Evolutionary conservation across 2,329 filamentous ascomycete genomes (phyloP).

Genomic region (Cercospora beticola): DNA sequence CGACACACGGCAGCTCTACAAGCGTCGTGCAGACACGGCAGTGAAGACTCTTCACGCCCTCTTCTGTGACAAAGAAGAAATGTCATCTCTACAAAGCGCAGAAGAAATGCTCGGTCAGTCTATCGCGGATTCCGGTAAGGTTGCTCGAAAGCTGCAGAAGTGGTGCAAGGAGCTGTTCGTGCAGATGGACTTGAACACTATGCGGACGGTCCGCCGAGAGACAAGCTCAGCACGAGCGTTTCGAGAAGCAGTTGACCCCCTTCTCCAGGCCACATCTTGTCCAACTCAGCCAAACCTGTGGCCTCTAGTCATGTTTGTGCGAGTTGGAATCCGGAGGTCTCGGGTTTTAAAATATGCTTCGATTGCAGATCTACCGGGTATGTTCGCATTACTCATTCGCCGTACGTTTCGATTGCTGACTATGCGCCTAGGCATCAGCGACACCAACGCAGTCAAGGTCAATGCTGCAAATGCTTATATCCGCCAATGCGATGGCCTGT

Average conservation of each 20-base stretch:
- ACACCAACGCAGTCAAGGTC: slow-evolving; percentile 18
- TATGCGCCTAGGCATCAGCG: slow-evolving; percentile 12
- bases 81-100: background rate
- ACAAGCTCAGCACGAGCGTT: background rate
- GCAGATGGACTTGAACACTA: background rate
- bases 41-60: slow-evolving; percentile 20
- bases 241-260: slow-evolving; percentile 5
- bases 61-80: slow-evolving; percentile 21
- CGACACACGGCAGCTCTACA: slow-evolving; percentile 8
- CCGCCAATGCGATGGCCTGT: slow-evolving; percentile 16
- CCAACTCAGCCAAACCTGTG: slow-evolving; percentile 12
- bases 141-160: background rate
- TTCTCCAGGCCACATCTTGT: background rate
- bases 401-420: background rate
- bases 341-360: slow-evolving; percentile 10
- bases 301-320: slow-evolving; percentile 19
- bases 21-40: slow-evolving; percentile 13
- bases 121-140: background rate
- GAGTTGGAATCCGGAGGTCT: slow-evolving; percentile 12
- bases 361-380: slow-evolving; percentile 24
- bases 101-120: slow-evolving; percentile 3
- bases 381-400: too few relatives aligned
- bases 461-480: slow-evolving; percentile 3
- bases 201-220: background rate
- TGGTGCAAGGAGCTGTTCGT: background rate